phyloP scores from a whole-genome alignment of 805 yeast genomes.

The Maudiozyma turicensis region DNA sequence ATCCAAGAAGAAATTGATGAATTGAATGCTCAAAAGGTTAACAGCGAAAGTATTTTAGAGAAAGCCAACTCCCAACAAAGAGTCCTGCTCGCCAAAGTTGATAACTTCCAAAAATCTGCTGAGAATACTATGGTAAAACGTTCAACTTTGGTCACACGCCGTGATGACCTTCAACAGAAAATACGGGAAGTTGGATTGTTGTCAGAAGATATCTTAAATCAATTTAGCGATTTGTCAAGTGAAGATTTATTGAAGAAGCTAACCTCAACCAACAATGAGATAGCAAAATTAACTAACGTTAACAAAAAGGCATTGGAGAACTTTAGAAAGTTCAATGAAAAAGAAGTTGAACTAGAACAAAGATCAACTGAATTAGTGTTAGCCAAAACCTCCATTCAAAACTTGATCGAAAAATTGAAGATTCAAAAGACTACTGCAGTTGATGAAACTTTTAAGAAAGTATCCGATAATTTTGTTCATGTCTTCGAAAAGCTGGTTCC shows the following conservation, averaged over 20 bases:
- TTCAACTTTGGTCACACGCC: slow-evolving; percentile 45
- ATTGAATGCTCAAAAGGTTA: slow-evolving; percentile 22
- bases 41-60: slow-evolving; percentile 34
- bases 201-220: slow-evolving; percentile 71
- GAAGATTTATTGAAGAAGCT: slow-evolving; percentile 45
- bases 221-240: slow-evolving; percentile 37
- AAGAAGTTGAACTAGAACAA: slow-evolving; percentile 52
- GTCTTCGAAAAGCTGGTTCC: slow-evolving; percentile 81
- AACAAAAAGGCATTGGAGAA: slow-evolving; percentile 89
- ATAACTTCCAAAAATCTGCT: slow-evolving; percentile 48
- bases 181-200: slow-evolving; percentile 80
- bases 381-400: slow-evolving; percentile 65
- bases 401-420: slow-evolving; percentile 58
- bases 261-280: slow-evolving; percentile 43
- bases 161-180: slow-evolving; percentile 62
- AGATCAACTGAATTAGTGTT: slow-evolving; percentile 61
- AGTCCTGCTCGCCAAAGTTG: slow-evolving; percentile 43
- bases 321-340: slow-evolving; percentile 58
- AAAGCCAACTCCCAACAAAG: slow-evolving; percentile 51
- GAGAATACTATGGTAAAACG: slow-evolving; percentile 60
- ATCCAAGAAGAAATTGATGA: slow-evolving; percentile 22
- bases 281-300: slow-evolving; percentile 62
- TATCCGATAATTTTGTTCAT: slow-evolving; percentile 60
- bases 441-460: slow-evolving; percentile 63
- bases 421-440: slow-evolving; percentile 78